Evolutionary conservation across 2,329 filamentous ascomycete genomes (phyloP), one percentile per base, ranked within the genome.

Genomic region (Fusarium subtropicale): DNA sequence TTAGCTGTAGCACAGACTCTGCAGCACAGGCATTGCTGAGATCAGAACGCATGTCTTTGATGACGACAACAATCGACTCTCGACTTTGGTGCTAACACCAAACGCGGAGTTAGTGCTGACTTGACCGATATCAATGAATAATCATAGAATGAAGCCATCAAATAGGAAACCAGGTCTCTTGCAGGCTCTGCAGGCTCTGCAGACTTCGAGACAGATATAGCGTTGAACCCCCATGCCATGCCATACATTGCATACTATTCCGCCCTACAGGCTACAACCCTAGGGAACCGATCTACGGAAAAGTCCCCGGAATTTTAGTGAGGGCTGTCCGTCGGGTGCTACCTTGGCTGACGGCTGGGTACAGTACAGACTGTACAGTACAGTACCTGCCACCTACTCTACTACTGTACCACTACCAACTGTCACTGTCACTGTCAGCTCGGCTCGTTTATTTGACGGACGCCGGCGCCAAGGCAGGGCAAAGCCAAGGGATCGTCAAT

Each of bases 41-140:
- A 36, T 41, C 50, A 22, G 47, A 62, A 65, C 48, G 48, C 42
- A 56, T 52, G 58, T 55, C 38, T 57, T 52, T 58, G 59, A 71
- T 71, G 64, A 71, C 59, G 66, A 64, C 66, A 70, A 50, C 53
- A 50, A 44, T 42, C 26, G 16, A 39, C 28, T 47, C 30, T 26
- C 38, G 31, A 33, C 16, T 52, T 39, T 48, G 34, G 46, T 53
- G n/a, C 64, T 68, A 48, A 36, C 34, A 28, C 58, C 63, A 1
- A 67, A 53, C 46, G 46, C 42, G 53, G 55, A 30, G 54, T 55
- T 70, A 71, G 68, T 64, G 67, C 68, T 70, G 68, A 71, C 67
- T 54, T 47, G 20, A 22, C 28, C 22, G 39, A 34, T 30, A 33
- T 64, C 33, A 41, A 50, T 64, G 61, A 64, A 51, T 64, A 64